Base-by-base conservation (phyloP, 306 rosid genomes). In the Citrullus amarus region DNA sequence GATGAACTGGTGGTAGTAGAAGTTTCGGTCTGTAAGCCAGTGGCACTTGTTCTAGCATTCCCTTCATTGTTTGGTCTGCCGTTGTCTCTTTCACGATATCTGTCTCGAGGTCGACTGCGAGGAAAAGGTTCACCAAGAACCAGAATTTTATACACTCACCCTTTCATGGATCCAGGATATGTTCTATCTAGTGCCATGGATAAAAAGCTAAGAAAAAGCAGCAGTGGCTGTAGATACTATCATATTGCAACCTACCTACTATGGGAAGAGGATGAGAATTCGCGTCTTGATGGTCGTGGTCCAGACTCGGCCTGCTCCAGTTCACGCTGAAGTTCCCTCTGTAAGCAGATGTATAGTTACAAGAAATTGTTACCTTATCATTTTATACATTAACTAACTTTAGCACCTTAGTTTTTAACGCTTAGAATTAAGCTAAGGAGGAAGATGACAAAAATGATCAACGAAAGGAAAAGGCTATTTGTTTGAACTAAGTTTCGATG, bases 291-390 rank as follows among this genome's bases (percentile, higher is more conserved):
- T 46, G 90, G 87, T 38, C 96, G 86, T 66, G 89, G 69, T 81
- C 98, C 97, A 67, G 96, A 88, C 87, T 93, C 98, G 25, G 90
- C 97, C 88, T 89, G 97, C 88, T 93, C 98, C 82, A 90, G 78
- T 78, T 93, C 98, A 72, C 93, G 91, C 89, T 91, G 96, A 81
- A 91, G 93, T 79, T 93, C 98, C 83, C 96, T 90, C 98, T 93
- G 83, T 79, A 79, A 79, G 75, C 55, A 81, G 67, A 87, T 30
- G 57, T 46, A 86, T 56, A 70, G 25, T 46, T 61, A 36, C 74
- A 48, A 62, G 57, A 70, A 25, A 67, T 0, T 41, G 66, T 83
- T 75, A 22, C 6, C 36, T 69, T 20, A 28, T 14, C 14, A 22
- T n/a, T 71, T 25, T 46, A 71, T 14, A 13, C 50, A 44, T 18